Evolutionary conservation across 805 yeast genomes (phyloP), one percentile per base, ranked within the genome.

Genomic region (Saccharomycopsis guyanensis): DNA sequence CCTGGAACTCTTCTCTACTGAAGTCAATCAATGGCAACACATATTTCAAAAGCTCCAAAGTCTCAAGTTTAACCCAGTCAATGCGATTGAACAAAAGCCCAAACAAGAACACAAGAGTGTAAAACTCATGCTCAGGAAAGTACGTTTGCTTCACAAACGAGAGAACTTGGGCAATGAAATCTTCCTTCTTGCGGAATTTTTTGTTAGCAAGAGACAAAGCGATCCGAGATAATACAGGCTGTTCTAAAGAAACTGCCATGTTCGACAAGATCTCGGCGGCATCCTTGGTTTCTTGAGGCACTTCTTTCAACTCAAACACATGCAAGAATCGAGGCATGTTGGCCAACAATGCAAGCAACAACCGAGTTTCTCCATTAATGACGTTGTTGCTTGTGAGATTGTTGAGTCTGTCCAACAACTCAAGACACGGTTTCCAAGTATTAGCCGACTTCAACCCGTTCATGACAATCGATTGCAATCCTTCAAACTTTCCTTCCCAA

Each of bases 401-500:
- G 57, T 81, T 81, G 52, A 93, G 66, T 53, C 81, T 76, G 57
- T 86, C 91, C 46, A 93, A 62, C 35, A 91, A 73, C 49, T 75
- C 75, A 56, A 87, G 66, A 1, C 95, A 75, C 10, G 85, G 79
- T 7, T 86, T 94, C 67, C 81, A 84, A 0, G 96, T 76, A 42
- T 78, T 76, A 1, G 88, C 69, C 0, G 97, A 88, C 44, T 96
- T 66, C 47, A 94, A 66, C 0, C 99, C 99, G 39, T 79, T 76
- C 73, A 87, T 68, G 0, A 89, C 78, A 16, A 83, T 71, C 38
- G 75, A 80, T 56, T 88, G 95, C 4, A 93, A 66, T 0, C 97
- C 97, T 57, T 82, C 91, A 61, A 88, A 93, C 47, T 80, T 75
- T 1, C 97, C 96, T 58, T 89, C 96, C 98, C 97, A 93, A 48